These are phyloP conservation scores for Vararia minispora DNA, from an alignment of 768 basidiomycete genomes.

Conservation along the genomic window DNA sequence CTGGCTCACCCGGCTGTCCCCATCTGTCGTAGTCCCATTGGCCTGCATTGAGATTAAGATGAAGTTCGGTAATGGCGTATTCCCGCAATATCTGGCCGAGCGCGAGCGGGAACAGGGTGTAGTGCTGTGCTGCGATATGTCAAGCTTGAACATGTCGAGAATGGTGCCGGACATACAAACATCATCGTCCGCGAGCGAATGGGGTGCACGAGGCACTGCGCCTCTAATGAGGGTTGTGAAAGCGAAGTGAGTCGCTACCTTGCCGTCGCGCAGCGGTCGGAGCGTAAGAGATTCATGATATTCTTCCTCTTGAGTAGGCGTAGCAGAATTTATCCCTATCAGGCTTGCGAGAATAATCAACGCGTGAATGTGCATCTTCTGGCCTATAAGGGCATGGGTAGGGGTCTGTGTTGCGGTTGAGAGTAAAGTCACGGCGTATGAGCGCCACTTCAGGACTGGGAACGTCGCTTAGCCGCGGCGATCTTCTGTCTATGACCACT, in stretches of 20 bases:
- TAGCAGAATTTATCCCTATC: too few relatives aligned
- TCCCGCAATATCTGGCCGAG: slow-evolving; percentile 80
- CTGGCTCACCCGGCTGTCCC: slow-evolving; percentile 69
- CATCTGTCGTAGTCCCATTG: slow-evolving; percentile 83
- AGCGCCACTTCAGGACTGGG: too few relatives aligned
- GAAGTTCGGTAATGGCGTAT: slow-evolving; percentile 80
- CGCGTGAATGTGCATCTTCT: too few relatives aligned
- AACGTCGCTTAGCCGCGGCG: too few relatives aligned
- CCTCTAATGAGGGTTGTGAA: slow-evolving; percentile 57
- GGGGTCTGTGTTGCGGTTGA: too few relatives aligned
- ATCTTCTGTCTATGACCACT: too few relatives aligned
- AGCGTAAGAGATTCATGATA: slow-evolving; percentile 47
- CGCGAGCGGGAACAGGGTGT: slow-evolving; percentile 75
- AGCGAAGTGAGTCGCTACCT: slow-evolving; percentile 67
- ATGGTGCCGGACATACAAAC: slow-evolving; percentile 29
- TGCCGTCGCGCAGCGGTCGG: slow-evolving; percentile 68
- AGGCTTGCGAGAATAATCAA: too few relatives aligned
- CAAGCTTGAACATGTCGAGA: background rate
- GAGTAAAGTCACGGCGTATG: too few relatives aligned
- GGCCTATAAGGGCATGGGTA: too few relatives aligned
- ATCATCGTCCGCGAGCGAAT: slow-evolving; percentile 32
- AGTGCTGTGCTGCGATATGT: slow-evolving; percentile 58
- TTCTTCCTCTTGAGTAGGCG: slow-evolving; percentile 28
- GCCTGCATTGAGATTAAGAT: slow-evolving; percentile 84
- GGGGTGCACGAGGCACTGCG: slow-evolving; percentile 45